Base-by-base conservation (phyloP, 192 early-diverging fungal species). In the Umbelopsis isabellina region DNA sequence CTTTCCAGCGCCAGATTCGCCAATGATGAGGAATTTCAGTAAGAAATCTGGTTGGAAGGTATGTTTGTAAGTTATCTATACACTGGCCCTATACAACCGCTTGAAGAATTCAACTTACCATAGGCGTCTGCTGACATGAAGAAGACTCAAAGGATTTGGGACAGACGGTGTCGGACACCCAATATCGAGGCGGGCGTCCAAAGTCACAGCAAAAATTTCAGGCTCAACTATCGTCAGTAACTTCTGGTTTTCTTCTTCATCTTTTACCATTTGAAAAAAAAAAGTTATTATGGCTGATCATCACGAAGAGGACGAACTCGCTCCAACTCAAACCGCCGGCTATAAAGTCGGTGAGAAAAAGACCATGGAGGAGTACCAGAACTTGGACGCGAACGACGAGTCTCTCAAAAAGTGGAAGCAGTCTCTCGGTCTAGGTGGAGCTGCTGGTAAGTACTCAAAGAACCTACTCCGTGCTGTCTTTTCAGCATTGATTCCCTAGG, bases 361-460 rank as follows among this genome's bases (percentile, higher is more conserved):
- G 87, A 90, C 92, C 11, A 73, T 94, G 10, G 82, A 85, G 20
- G 95, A 99, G 79, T 91, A 94, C 75, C 80, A 92, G 68, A 75
- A 86, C 41, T 86, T 99, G 58, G 97, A 98, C 74, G 89, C 94
- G 64, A 79, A 85, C 69, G 97, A 97, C 83, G 94, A 95, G 78
- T 94, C 95, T n/a, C 87, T 99, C 35, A 82, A 86, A 66, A 96
- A 95, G 82, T 99, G 97, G 97, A 99, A 99, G 86, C 90, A 89
- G 69, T 94, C 93, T 20, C 89, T 99, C 50, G 97, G 97, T 35
- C 80, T 99, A 45, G 76, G 70, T 66, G 73, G 70, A 20, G 73
- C 82, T 35, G 21, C 83, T 82, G 85, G 87, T 88, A 81, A 80
- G 77, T 65, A 20, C 10, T 41, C 37, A 41, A 41, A 41, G 1